Conservation (phyloP, 2,329 filamentous ascomycete genomes). For the Fusarium haematococcum region DNA sequence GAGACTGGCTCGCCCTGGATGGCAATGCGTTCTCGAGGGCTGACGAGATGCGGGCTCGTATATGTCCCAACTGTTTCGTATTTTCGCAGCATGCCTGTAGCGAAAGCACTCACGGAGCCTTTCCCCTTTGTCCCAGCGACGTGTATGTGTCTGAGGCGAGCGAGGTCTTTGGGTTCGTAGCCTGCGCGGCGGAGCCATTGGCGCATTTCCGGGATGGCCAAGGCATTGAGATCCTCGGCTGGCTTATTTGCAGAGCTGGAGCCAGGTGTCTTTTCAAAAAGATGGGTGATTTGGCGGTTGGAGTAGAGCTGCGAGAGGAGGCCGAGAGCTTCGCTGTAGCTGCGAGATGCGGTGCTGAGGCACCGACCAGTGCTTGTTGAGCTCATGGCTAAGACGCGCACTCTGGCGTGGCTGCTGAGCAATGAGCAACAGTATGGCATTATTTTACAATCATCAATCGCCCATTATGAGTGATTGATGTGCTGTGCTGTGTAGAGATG, state of each 20-base stretch:
- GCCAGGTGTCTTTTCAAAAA: constrained; percentile 57
- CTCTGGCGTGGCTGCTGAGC: constrained; percentile 4
- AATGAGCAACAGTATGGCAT: background rate
- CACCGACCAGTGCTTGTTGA: constrained; percentile 11
- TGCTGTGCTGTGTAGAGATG: background rate
- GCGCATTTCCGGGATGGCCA: constrained; percentile 84
- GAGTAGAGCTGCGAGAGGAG: constrained; percentile 83
- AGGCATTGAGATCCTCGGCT: constrained; percentile 70
- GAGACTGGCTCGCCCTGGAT: constrained; percentile 79
- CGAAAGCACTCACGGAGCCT: constrained; percentile 86
- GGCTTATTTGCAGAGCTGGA: constrained; percentile 48
- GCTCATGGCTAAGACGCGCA: constrained; percentile 3
- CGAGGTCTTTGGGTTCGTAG: constrained; percentile 67
- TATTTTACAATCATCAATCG: background rate
- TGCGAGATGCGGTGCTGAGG: constrained; percentile 45
- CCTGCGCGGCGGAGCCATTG: constrained; percentile 82
- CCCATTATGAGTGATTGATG: background rate
- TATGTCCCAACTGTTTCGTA: constrained; percentile 75
- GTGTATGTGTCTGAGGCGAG: constrained; percentile 72
- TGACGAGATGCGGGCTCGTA: constrained; percentile 87
- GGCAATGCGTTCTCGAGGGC: constrained; percentile 85
- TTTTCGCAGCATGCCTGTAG: constrained; percentile 78
- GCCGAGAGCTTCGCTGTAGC: constrained; percentile 75
- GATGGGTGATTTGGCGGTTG: constrained; percentile 74
- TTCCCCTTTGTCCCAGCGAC: constrained; percentile 96